These are phyloP conservation scores for Arxiozyma slooffiae DNA, from an alignment of 1,139 yeast species.

Conservation along the genomic window DNA sequence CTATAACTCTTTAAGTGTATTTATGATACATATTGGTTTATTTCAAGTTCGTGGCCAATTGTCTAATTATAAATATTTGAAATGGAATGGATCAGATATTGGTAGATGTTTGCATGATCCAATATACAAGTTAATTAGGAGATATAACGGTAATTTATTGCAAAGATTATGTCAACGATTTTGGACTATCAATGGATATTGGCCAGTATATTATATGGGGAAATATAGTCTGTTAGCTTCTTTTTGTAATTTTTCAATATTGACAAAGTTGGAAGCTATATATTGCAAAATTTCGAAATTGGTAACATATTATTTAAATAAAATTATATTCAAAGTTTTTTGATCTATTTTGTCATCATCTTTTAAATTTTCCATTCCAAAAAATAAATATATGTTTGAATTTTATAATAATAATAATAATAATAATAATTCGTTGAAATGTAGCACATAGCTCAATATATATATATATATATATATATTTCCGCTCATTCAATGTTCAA, in stretches of 20 bases:
- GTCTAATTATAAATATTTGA: slow-evolving; percentile 27
- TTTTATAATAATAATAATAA: too few relatives aligned
- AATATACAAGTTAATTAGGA: slow-evolving; percentile 20
- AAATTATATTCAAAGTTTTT: background rate
- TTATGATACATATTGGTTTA: slow-evolving; percentile 24
- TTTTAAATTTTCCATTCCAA: background rate
- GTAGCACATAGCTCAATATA: background rate
- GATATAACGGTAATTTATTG: slow-evolving; percentile 18
- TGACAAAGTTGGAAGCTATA: background rate
- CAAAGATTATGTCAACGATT: slow-evolving; percentile 11
- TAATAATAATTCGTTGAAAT: too few relatives aligned
- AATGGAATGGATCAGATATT: slow-evolving; percentile 20
- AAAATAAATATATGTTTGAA: background rate
- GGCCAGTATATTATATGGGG: slow-evolving; percentile 15
- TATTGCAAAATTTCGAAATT: background rate
- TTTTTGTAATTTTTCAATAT: slow-evolving; percentile 4
- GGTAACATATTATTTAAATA: background rate
- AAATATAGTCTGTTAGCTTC: slow-evolving; percentile 15
- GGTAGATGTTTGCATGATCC: slow-evolving; percentile 20
- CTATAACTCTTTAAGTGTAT: slow-evolving; percentile 13
- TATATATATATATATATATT: background rate
- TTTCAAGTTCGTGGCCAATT: slow-evolving; percentile 27
- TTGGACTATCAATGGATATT: slow-evolving; percentile 11
- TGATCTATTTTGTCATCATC: background rate
- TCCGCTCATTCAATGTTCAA: background rate